Conservation (phyloP, 306 rosid genomes). For the Pyrus communis region DNA sequence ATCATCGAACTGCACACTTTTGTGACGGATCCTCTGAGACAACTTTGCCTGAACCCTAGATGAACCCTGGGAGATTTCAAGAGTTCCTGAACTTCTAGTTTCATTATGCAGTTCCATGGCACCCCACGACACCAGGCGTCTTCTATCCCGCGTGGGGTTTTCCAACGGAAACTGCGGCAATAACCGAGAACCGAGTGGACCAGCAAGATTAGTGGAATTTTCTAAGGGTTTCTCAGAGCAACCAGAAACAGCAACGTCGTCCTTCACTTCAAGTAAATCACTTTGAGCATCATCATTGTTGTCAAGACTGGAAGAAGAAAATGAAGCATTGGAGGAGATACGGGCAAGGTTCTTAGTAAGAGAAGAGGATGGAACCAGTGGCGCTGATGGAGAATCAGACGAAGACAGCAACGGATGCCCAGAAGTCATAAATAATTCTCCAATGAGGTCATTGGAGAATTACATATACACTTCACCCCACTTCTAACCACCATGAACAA, state of each 20-base stretch:
- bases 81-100: conserved; percentile 19
- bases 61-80: conserved; percentile 37
- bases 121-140: conserved; percentile 47
- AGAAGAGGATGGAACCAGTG: conserved; percentile 13
- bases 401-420: conserved; percentile 49
- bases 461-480: conserved; percentile 2
- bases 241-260: conserved; percentile 14
- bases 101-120: conserved; percentile 61
- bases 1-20: conserved; percentile 60
- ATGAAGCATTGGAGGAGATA: conserved; percentile 25
- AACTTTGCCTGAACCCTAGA: conserved; percentile 38
- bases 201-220: not conserved
- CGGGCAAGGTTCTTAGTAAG: conserved; percentile 12
- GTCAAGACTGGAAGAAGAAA: conserved; percentile 25
- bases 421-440: conserved; percentile 48
- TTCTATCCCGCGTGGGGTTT: conserved; percentile 48
- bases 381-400: conserved; percentile 31
- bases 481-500: conserved; percentile 15
- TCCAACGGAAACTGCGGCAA: conserved; percentile 46
- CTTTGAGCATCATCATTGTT: conserved; percentile 24
- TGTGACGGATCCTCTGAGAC: conserved; percentile 53
- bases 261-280: conserved; percentile 19
- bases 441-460: conserved; percentile 33
- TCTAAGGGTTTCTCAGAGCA: conserved; percentile 16
- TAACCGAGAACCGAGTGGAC: conserved; percentile 15